Base-by-base conservation (phyloP, 2,329 filamentous ascomycete species). In the Xenoacremonium recifei region DNA sequence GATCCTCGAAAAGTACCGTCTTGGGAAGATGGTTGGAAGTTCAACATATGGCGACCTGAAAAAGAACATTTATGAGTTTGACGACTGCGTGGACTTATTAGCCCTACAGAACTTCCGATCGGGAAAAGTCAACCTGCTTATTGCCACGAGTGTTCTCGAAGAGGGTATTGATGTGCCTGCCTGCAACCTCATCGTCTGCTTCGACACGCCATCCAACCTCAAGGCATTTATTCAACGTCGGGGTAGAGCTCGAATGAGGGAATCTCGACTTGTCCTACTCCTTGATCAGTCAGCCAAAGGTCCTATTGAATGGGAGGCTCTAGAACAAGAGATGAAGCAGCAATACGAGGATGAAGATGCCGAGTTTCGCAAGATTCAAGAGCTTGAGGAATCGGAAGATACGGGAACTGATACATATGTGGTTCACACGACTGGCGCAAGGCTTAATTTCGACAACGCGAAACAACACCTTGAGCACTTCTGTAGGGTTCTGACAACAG, bases 391-490 rank as follows among this genome's bases (percentile, higher is more conserved):
- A 2, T 49, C 53, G 1, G 60, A 61, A 37, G 57, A 48, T 21
- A 59, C 21, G 10, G 47, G 32, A 23, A 40, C 47, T 4, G 35
- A 46, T 0, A 58, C 21, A n/a, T 67, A 75, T 34, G 50, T 55
- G 13, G 63, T 77, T 5, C 45, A 66, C 17, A 48, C 62, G 17
- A 77, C 73, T 1, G 68, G 83, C 4, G 89, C 88, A 1, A 65
- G 80, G 11, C 67, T 96, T 12, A 86, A 86, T 10, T 72, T 89
- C 2, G 78, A 87, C 27, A 87, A 87, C 50, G 86, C 89, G 1
- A 79, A 84, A 35, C 65, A 73, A n/a, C 89, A 93, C 61, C 73
- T 97, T 2, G 73, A 87, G 35, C 89, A 95, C 62, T 95, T 96
- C 53, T 96, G 91, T 62, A 69, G 72, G 0, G 73, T 76, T 1